Percentiles rank a stretch among this genome's conserved stretches.
These are phyloP conservation scores for Leccinum griseonigrum DNA, from an alignment of 1,284 basidiomycete species.

Conservation along the genomic window DNA sequence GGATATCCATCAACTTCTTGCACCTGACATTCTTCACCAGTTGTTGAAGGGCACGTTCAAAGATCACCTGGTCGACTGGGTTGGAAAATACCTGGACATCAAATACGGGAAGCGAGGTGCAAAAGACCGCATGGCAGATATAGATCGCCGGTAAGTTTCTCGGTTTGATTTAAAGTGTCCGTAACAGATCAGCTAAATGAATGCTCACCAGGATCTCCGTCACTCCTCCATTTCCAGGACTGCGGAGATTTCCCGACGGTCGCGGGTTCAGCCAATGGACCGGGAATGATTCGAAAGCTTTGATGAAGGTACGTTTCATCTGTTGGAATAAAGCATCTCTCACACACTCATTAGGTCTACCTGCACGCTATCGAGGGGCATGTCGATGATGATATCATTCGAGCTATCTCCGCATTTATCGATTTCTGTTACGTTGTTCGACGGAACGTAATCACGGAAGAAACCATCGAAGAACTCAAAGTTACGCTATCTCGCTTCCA, in stretches of 20 bases:
- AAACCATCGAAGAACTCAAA: neutral
- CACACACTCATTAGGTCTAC: conserved; percentile 1
- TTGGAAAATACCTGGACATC: neutral
- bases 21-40: neutral
- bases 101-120: neutral
- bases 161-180: neutral
- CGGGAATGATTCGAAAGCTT: conserved; percentile 12
- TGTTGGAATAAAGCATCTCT: neutral
- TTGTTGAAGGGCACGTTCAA: neutral
- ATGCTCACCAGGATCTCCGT: conserved; percentile 2
- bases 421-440: conserved; percentile 13
- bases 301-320: conserved; percentile 11
- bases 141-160: neutral
- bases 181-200: neutral
- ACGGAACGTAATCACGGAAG: neutral
- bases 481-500: neutral
- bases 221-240: conserved; percentile 2
- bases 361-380: neutral
- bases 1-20: neutral
- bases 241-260: conserved; percentile 7
- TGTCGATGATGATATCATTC: conserved; percentile 3
- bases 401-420: conserved; percentile 3
- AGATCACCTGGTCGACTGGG: neutral
- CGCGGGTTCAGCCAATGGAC: conserved; percentile 12
- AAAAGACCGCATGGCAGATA: neutral